Percentiles rank a stretch among this genome's conserved stretches.
These are phyloP conservation scores for Aspergillus fumigatus DNA, from an alignment of 2,329 filamentous ascomycete genomes.

Conservation along the genomic window DNA sequence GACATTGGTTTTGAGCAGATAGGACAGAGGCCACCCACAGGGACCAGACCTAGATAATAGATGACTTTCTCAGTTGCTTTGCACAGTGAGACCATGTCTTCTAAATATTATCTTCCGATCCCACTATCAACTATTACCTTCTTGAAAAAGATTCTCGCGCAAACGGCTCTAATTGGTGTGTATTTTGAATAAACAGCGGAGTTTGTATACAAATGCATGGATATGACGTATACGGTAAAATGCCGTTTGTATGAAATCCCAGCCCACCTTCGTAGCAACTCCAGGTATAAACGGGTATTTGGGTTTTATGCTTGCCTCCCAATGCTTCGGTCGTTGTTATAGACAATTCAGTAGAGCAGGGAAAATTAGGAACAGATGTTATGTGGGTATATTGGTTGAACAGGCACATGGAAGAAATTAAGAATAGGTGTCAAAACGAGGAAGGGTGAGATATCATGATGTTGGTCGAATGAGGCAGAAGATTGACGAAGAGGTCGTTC, in stretches of 20 bases:
- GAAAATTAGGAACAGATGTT: background rate
- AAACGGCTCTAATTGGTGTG: too few species aligned
- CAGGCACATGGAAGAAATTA: background rate
- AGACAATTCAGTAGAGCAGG: background rate
- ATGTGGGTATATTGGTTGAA: background rate
- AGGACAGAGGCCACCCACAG: too few species aligned
- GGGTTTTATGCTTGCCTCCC: background rate
- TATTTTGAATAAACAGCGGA: too few species aligned
- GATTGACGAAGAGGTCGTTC: background rate
- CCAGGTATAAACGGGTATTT: background rate
- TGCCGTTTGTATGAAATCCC: background rate
- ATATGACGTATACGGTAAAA: background rate
- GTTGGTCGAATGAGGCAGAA: background rate
- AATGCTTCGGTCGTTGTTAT: background rate
- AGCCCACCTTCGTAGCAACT: background rate
- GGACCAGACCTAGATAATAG: too few species aligned
- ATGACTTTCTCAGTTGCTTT: too few species aligned
- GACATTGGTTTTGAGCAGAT: too few species aligned
- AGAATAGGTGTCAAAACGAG: background rate
- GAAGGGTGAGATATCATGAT: background rate
- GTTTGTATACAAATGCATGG: background rate
- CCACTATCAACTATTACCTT: too few species aligned
- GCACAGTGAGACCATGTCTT: too few species aligned
- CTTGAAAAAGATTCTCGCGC: too few species aligned
- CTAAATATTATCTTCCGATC: too few species aligned